Percentiles rank a stretch among this genome's conserved stretches.
phyloP scores from a whole-genome alignment of 441 rosid genomes.

The Euphorbia celastroides region DNA sequence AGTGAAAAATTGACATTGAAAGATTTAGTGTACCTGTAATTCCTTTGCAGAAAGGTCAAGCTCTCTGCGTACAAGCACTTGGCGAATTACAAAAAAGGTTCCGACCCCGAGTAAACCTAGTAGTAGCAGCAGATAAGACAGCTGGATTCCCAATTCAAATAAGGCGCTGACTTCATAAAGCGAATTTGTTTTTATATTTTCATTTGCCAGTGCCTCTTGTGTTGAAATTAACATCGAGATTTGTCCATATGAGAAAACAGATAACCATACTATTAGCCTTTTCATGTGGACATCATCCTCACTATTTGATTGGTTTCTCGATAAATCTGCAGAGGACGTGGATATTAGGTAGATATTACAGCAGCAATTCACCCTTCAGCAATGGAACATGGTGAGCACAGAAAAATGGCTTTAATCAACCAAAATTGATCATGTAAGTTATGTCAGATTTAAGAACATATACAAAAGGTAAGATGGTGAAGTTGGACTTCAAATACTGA shows the following conservation, averaged over 20 bases:
- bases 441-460: not conserved
- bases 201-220: conserved; percentile 58
- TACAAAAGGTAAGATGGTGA: not conserved
- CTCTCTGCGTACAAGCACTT: conserved; percentile 93
- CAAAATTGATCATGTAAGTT: not conserved
- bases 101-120: conserved; percentile 86
- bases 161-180: conserved; percentile 72
- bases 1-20: no score
- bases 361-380: not conserved
- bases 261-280: conserved; percentile 34
- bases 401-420: not conserved
- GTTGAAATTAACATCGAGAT: conserved; percentile 47
- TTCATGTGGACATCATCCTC: conserved; percentile 33
- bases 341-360: not conserved
- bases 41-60: conserved; percentile 98
- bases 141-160: conserved; percentile 88
- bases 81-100: conserved; percentile 87
- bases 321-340: conserved; percentile 36
- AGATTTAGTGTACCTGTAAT: conserved; percentile 91
- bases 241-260: conserved; percentile 44
- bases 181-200: conserved; percentile 32
- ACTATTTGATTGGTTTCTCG: conserved; percentile 26
- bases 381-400: not conserved
- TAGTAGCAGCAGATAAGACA: conserved; percentile 72
- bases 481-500: not conserved